These are phyloP conservation scores for Lepidium africanum DNA, from an alignment of 345 rosid genomes.

Conservation along the genomic window DNA sequence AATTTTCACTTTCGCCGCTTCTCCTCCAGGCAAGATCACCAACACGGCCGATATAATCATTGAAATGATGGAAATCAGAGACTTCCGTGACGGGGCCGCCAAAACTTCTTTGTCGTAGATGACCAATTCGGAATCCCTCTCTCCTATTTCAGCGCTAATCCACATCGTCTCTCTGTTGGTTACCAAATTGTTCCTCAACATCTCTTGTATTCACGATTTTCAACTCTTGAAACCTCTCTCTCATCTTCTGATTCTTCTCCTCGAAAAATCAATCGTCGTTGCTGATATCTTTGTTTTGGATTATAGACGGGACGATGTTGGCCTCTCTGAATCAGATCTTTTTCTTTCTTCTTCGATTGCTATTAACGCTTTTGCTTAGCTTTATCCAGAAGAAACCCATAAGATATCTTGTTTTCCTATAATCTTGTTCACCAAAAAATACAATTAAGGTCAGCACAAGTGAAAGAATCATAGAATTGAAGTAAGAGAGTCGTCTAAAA, in stretches of 20 bases:
- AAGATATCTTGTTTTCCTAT: too few species aligned
- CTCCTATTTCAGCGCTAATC: constrained; percentile 19
- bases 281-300: constrained; percentile 47
- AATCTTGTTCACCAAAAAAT: too few species aligned
- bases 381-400: too few species aligned
- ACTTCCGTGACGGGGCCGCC: constrained; percentile 60
- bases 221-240: constrained; percentile 41
- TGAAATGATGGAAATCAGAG: constrained; percentile 67
- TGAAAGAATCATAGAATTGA: too few species aligned
- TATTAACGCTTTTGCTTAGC: constrained; percentile 50
- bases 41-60: constrained; percentile 51
- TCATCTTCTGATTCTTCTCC: constrained; percentile 69
- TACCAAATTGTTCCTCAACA: constrained; percentile 82
- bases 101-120: constrained; percentile 36
- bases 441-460: too few species aligned
- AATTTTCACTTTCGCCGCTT: constrained; percentile 3
- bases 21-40: constrained; percentile 7
- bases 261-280: constrained; percentile 50
- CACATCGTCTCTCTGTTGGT: constrained; percentile 31
- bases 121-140: constrained; percentile 39
- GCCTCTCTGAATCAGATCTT: constrained; percentile 51
- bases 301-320: constrained; percentile 51
- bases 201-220: constrained; percentile 56
- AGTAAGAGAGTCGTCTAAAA: too few species aligned
- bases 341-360: constrained; percentile 43